Percentiles rank a stretch among this genome's conserved stretches.
phyloP scores from a whole-genome alignment of 106 monocot species.

The Apostasia shenzhenica region DNA sequence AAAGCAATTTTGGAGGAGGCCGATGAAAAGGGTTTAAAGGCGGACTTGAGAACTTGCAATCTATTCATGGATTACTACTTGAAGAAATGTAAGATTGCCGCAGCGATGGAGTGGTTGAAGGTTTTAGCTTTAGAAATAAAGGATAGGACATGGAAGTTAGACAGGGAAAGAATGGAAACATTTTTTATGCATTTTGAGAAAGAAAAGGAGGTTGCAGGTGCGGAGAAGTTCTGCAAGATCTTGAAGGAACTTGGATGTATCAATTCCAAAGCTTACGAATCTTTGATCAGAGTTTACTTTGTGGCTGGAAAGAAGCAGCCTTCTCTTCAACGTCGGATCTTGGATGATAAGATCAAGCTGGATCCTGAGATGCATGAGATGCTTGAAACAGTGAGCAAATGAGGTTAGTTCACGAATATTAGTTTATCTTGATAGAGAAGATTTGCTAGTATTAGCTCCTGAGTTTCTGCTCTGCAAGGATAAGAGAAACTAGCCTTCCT shows the following conservation, averaged over 20 bases:
- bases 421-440: neutral
- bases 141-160: slow-evolving; percentile 15
- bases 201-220: slow-evolving; percentile 17
- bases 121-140: slow-evolving; percentile 1
- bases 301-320: slow-evolving; percentile 15
- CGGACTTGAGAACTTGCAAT: slow-evolving; percentile 16
- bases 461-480: too few species aligned
- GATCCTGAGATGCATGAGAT: slow-evolving; percentile 13
- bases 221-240: slow-evolving; percentile 16
- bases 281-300: slow-evolving; percentile 14
- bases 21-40: slow-evolving; percentile 6
- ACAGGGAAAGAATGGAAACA: slow-evolving; percentile 10
- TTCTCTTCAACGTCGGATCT: slow-evolving; percentile 11
- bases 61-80: slow-evolving; percentile 28
- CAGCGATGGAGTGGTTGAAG: slow-evolving; percentile 21
- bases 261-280: slow-evolving; percentile 14
- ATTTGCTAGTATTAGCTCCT: too few species aligned
- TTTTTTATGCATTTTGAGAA: slow-evolving; percentile 22
- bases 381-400: slow-evolving; percentile 9
- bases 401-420: neutral
- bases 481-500: too few species aligned
- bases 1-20: slow-evolving; percentile 13
- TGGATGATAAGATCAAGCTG: slow-evolving; percentile 19
- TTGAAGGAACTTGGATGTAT: slow-evolving; percentile 18
- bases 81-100: slow-evolving; percentile 9